These are phyloP conservation scores for Metarhizium brunneum DNA, from an alignment of 2,329 filamentous ascomycete genomes.

Conservation along the genomic window DNA sequence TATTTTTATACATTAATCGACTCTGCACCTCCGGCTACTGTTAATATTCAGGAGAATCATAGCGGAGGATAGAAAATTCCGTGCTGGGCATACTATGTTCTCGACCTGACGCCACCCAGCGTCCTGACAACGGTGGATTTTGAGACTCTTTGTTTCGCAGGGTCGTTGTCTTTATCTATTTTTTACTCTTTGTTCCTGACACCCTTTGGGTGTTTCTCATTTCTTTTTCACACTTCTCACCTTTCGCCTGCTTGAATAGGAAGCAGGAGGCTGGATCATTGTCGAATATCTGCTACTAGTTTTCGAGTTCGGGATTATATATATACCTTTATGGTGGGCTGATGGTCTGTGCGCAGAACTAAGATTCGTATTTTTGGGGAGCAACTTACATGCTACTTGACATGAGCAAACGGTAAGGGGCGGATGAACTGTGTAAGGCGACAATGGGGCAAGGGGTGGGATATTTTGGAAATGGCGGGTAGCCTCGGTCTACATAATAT, in stretches of 20 bases:
- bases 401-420: background rate
- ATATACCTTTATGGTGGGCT: background rate
- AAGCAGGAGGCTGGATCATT: conserved; percentile 2
- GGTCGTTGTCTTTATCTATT: background rate
- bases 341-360: background rate
- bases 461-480: background rate
- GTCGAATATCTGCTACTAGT: background rate
- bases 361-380: background rate
- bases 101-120: background rate
- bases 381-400: background rate
- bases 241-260: background rate
- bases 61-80: background rate
- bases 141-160: background rate
- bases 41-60: background rate
- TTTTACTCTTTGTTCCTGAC: background rate
- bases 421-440: background rate
- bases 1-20: background rate
- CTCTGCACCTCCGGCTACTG: background rate
- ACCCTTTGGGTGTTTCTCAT: background rate
- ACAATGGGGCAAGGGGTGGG: background rate
- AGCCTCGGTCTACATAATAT: background rate
- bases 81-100: background rate
- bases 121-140: background rate
- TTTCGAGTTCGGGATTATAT: background rate
- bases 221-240: background rate